Base-by-base conservation (phyloP, 2,329 filamentous ascomycete genomes). In the Trichoderma lentiforme region DNA sequence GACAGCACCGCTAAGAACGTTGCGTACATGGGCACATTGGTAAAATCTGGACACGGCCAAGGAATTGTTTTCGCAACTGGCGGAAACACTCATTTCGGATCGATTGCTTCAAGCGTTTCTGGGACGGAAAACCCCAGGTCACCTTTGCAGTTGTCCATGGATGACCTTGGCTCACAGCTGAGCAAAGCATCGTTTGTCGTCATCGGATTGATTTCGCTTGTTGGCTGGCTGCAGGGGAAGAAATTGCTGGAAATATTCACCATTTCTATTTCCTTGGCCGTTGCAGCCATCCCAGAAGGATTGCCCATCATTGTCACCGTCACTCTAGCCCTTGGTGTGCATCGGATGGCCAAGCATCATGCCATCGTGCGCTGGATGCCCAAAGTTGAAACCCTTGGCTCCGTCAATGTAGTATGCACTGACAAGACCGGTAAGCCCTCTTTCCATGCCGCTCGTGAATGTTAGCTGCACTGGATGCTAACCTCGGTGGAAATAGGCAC, bases 321-420 rank as follows among this genome's bases (percentile, higher is more conserved):
- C 39, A 99, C 96, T 0, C 86, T 99, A 70, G 96, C 96, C 51
- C 87, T 99, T 15, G 97, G 96, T 15, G 97, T 99, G 9, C 89
- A 99, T 78, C 91, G 96, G 72, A 99, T 99, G 96, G 97, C 96
- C 73, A 94, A 91, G 78, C 90, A 95, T 77, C 93, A 97, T 80
- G 96, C 96, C 9, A 99, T 99, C 80, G 95, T 99, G 73, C 92
- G 96, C 76, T 92, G 93, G 79, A 92, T 99, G 83, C 97, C 97
- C 26, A 98, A 96, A 81, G 97, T 99, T 9, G 96, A 99, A 81
- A 99, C 96, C 0, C 84, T 99, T 6, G 97, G 97, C 9, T 98
- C 95, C n/a, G 96, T 99, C 72, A 99, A 98, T 78, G 95, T 99
- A n/a, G 94, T 99, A 7, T 99, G 97, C 84, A 98, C 94, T 76